Evolutionary conservation across 1,139 yeast species (phyloP), one percentile per base, ranked within the genome.

Genomic region (Geotrichum cucujoidarum): DNA sequence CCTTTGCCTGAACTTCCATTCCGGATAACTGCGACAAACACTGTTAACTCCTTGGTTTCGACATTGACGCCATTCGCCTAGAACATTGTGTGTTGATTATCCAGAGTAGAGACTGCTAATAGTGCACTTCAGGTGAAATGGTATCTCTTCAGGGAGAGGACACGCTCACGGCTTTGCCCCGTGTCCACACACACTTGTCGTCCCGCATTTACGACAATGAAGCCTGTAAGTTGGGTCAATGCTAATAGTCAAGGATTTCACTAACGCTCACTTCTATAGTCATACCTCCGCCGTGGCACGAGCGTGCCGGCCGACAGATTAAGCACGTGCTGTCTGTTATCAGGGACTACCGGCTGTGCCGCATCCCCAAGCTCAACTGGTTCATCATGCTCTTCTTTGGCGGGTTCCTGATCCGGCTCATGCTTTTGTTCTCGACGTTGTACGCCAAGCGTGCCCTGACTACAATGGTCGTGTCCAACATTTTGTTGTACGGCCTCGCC

Each of bases 401-500:
- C 7, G 54, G 56, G 18, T 59, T 63, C 36, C 50, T 68, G 42
- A 50, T 66, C 11, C 60, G 71, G 21, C 57, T 70, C 49, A 60
- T 67, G 20, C 50, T 62, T 44, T 52, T 62, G 35, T 70, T 65
- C 57, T 57, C 58, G 45, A 73, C 71, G n/a, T 63, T 87, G 46
- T 89, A 89, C 63, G 75, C 76, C 58, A 73, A 70, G 53, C 80
- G 80, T 48, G 82, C 94, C 1, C 66, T 89, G 24, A 63, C 84
- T 16, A 89, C 97, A 4, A 86, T 90, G 42, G 77, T 87, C 49
- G 78, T 83, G n/a, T 82, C 97, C 0, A 90, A 90, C 61, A 69
- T 86, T 34, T 79, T 90, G 11, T 70, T 90, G 4, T 87, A 82
- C 63, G 97, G 96, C 0, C 79, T 89, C 7, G 89, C 97, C 0